phyloP scores from a whole-genome alignment of 768 basidiomycete species.

The Mycena vitilis region DNA sequence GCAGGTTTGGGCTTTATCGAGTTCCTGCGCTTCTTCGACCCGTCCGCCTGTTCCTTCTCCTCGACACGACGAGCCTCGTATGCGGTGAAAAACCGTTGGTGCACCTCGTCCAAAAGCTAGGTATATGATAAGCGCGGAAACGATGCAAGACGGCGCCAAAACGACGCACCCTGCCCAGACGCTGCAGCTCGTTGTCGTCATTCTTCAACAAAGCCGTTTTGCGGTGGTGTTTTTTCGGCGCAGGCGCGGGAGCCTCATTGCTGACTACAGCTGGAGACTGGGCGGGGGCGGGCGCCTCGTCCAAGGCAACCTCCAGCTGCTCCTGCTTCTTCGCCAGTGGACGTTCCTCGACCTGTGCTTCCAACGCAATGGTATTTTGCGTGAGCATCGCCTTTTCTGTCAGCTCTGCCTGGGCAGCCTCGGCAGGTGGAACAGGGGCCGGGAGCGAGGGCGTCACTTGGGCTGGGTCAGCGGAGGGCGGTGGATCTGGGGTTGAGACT shows the following conservation, averaged over 20 bases:
- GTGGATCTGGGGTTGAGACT: conserved; percentile 7
- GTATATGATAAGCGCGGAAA: conserved; percentile 4
- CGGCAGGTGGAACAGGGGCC: conserved; percentile 31
- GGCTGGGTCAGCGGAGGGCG: conserved; percentile 45
- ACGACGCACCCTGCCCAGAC: conserved; percentile 77
- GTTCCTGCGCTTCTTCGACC: conserved; percentile 42
- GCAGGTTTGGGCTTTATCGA: conserved; percentile 43
- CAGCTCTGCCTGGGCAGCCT: conserved; percentile 57
- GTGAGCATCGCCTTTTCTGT: conserved; percentile 68
- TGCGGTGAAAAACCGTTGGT: conserved; percentile 77
- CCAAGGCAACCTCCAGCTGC: conserved; percentile 64
- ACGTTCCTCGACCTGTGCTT: conserved; percentile 86
- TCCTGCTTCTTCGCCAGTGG: conserved; percentile 92
- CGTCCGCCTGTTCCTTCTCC: conserved; percentile 42
- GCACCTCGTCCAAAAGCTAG: conserved; percentile 87
- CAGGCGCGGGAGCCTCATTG: conserved; percentile 25
- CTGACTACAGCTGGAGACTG: conserved; percentile 36
- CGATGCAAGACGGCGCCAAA: conserved; percentile 1
- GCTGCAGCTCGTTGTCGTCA: conserved; percentile 83
- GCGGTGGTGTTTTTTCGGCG: conserved; percentile 60
- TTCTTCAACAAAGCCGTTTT: conserved; percentile 85
- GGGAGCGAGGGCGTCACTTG: conserved; percentile 23
- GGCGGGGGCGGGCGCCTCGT: conserved; percentile 5
- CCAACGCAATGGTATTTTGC: conserved; percentile 79
- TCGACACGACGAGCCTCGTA: conserved; percentile 61